Base-by-base conservation (phyloP, 805 yeast genomes). In the Kuraishia floccosa region DNA sequence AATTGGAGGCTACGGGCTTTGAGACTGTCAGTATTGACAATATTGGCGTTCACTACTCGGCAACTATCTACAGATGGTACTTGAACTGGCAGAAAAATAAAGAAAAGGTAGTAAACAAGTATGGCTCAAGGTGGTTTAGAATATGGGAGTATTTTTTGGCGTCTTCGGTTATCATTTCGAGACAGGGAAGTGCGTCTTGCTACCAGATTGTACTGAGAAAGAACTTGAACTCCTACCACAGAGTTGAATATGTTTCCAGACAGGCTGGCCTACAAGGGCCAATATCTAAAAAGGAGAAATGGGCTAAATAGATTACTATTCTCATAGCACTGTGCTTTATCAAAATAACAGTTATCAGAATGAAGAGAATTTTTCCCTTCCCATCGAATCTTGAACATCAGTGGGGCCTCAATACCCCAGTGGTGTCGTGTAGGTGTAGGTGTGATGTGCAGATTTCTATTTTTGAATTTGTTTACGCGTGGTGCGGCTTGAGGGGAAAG, bases 121-220 rank as follows among this genome's bases (percentile, higher is more conserved):
- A 85, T 49, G 96, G 96, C 47, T 56, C 69, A 44, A 79, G 77
- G 62, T 85, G 95, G 95, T 86, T 65, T 63, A 76, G 91, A 58
- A 84, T 84, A 57, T 85, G 95, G 95, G 93, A 83, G 61, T 84
- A 58, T 66, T 85, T 85, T 65, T 72, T 85, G 49, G 83, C 93
- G 39, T 70, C 68, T 28, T 81, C 95, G 12, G 73, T 82, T 33
- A 80, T 85, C 49, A 76, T 80, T 39, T 76, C 94, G 11, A 82
- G 96, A 70, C 94, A 85, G 65, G 94, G 95, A 45, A 74, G 87
- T 45, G 94, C 95, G 26, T 74, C 94, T 33, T 83, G 94, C 58
- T 86, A 71, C 65, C 96, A 85, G 65, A 80, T 85, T 54, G 79
- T 81, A 30, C 67, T 85, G 66, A 78, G 95, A 68, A 85, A 85